Evolutionary conservation across 305 asterid species (phyloP).

Genomic region (Monarda citriodora): DNA sequence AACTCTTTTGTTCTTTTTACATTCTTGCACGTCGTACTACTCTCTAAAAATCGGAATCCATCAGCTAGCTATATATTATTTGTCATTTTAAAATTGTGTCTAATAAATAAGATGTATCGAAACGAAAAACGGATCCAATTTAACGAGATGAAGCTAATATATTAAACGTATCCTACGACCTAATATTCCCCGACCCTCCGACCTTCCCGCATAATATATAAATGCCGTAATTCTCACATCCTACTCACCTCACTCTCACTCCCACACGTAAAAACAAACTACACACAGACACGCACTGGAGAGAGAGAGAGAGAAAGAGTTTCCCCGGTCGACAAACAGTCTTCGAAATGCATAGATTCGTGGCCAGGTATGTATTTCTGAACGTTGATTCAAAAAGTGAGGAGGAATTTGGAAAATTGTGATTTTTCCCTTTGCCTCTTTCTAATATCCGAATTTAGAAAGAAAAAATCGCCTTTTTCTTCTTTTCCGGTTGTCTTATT

Average conservation of each 20-base stretch:
- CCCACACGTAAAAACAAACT: background rate
- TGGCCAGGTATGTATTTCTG: constrained; percentile 17
- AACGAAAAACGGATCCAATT: no score
- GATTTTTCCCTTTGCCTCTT: background rate
- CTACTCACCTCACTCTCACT: background rate
- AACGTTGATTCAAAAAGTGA: background rate
- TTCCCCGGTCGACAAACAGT: background rate
- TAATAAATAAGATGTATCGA: no score
- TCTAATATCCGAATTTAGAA: background rate
- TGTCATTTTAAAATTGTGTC: no score
- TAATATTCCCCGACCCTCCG: background rate
- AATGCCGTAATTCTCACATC: background rate
- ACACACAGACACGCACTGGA: background rate
- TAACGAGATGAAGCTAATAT: no score
- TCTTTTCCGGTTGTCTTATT: background rate
- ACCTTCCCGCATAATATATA: background rate
- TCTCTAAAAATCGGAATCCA: no score
- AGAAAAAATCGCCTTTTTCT: background rate
- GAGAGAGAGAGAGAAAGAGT: constrained; percentile 1
- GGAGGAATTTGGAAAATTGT: background rate
- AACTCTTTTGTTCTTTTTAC: no score
- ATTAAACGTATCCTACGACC: no score
- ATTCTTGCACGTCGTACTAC: no score
- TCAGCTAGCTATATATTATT: no score
- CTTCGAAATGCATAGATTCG: constrained; percentile 25